Evolutionary conservation across 2,329 filamentous ascomycete genomes (phyloP), one percentile per base, ranked within the genome.

Genomic region (Pezicula neosporulosa): DNA sequence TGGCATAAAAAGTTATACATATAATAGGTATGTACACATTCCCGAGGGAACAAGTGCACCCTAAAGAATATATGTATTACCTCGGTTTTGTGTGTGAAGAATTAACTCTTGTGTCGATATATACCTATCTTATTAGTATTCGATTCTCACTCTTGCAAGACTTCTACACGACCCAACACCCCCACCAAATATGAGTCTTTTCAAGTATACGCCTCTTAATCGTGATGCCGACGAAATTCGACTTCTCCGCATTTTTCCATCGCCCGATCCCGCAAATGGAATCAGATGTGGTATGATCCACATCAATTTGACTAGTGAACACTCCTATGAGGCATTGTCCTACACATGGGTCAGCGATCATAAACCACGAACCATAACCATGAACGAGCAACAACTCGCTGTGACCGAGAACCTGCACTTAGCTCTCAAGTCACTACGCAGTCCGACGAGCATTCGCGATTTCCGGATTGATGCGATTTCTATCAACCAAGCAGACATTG

Each of bases 381-480:
- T 38, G 6, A 38, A 7, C 18, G 36, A 6, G 18, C 15, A 38
- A 12, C 36, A 15, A 5, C 18, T 38, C 36, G 13, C 36, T 38
- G 36, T 38, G 6, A 16, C 13, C 13, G 4, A 13, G 4, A 38
- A 38, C 9, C 10, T 38, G 36, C 36, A 38, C 18, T 38, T 16
- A 12, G 36, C 36, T 6, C 36, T 38, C 4, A 15, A 3, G 13
- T 38, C 36, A 4, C 36, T 38, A 15, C 36, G 36, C 36, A n/a
- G n/a, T n/a, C 36, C 6, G 13, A 15, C 36, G 12, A 36, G 18
- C 12, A 6, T 18, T 13, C 33, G 36, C 15, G 13, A 18, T 33
- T 21, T 60, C 35, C 61, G 57, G 57, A 55, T 63, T 33, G 55
- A 55, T 19, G 53, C 56, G 28, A 47, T 63, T 27, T 63, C 59